Base-by-base conservation (phyloP, 2,329 filamentous ascomycete genomes). In the Helotiales sp. region DNA sequence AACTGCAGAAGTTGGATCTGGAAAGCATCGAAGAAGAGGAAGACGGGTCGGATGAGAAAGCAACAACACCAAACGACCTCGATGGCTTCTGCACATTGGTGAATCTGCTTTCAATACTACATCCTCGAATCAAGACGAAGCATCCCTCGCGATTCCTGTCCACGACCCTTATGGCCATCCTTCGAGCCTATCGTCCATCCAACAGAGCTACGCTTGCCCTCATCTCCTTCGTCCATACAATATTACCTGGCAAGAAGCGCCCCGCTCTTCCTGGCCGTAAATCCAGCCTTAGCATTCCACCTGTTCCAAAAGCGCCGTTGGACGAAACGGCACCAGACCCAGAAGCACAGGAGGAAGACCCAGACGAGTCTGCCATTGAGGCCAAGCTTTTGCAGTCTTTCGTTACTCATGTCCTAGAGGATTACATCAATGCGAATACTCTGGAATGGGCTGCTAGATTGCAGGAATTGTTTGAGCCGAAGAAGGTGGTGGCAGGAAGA, bases 121-220 rank as follows among this genome's bases (percentile, higher is more conserved):
- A 93, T 72, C 82, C 81, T 54, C 81, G 90, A 58, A 86, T 95
- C 69, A 86, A 88, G 74, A 90, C 90, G 5, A 90, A 88, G 70
- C 86, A 85, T 61, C 90, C 90, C 1, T 92, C 89, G 48, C 82
- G 89, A 31, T 95, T 93, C 72, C 79, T 95, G 19, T 89, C 88
- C 52, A 86, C 86, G 0, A 89, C 88, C n/a, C 77, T 95, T 15
- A 85, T 89, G 62, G 87, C 89, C 25, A 84, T 93, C 48, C 80
- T 88, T 54, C 78, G 81, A 55, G 83, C 84, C 44, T 93, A 90
- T 71, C 79, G 78, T 69, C 83, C 76, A 62, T 84, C 79, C 8
- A 81, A 82, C 60, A 83, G 86, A 61, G 86, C 88, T 66, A 86
- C 87, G 69, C 88, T 89, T 0, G 81, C 87, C 1, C 82, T 91